Percentiles rank a stretch among this genome's conserved stretches.
Conservation (phyloP, 768 basidiomycete species). For the Amanita molliuscula region DNA sequence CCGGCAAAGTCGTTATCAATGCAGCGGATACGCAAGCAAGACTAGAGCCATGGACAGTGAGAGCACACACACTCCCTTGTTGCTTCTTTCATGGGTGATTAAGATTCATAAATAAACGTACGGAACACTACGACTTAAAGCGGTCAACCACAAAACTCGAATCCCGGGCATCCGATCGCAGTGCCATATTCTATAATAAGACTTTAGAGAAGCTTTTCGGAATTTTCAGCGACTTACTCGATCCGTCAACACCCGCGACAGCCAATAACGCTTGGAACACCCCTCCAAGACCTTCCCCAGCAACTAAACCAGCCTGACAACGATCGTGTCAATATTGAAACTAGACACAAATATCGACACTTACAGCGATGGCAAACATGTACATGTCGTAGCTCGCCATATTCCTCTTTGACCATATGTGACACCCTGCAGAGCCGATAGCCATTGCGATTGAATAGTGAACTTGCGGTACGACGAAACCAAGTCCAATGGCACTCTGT, state of each 20-base stretch:
- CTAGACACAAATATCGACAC: slow-evolving; percentile 2
- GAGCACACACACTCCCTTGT: neutral
- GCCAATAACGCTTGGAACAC: slow-evolving; percentile 49
- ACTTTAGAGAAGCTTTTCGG: neutral
- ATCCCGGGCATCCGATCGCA: slow-evolving; percentile 41
- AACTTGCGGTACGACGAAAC: slow-evolving; percentile 42
- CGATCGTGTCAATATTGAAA: neutral
- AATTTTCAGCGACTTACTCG: slow-evolving; percentile 21
- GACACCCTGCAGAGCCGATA: slow-evolving; percentile 35
- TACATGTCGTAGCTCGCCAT: slow-evolving; percentile 42
- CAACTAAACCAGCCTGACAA: slow-evolving; percentile 34
- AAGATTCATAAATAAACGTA: neutral
- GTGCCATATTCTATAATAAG: slow-evolving; percentile 31
- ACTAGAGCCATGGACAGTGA: neutral
- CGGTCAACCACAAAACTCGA: slow-evolving; percentile 39
- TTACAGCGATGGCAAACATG: slow-evolving; percentile 43
- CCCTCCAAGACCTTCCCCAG: slow-evolving; percentile 53
- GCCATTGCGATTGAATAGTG: slow-evolving; percentile 45
- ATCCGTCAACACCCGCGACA: slow-evolving; percentile 39
- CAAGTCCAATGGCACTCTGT: slow-evolving; percentile 39
- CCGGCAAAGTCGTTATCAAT: too few relatives aligned
- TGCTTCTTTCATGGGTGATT: neutral
- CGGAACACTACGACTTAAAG: neutral
- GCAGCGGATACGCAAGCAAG: too few relatives aligned
- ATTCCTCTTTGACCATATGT: slow-evolving; percentile 35